Evolutionary conservation across 352 stramenopile species (phyloP).

Genomic region (Plasmopara muralis): DNA sequence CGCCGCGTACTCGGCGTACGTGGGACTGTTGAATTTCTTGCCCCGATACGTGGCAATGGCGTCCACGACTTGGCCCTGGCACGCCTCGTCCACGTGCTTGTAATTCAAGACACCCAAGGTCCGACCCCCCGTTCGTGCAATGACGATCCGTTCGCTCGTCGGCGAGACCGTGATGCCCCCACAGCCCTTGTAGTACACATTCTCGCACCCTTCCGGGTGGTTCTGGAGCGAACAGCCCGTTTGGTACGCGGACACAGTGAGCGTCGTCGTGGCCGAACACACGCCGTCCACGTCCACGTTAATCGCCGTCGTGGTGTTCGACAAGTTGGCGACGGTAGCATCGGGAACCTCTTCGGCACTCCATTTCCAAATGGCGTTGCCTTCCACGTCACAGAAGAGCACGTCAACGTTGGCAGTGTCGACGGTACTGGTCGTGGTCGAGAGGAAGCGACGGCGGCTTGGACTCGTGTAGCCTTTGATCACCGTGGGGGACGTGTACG

Average conservation of each 20-base stretch:
- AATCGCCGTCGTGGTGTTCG: slow-evolving; percentile 30
- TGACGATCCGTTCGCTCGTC: slow-evolving; percentile 53
- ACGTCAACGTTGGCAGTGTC: slow-evolving; percentile 40
- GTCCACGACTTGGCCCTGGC: slow-evolving; percentile 69
- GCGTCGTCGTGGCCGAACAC: slow-evolving; percentile 31
- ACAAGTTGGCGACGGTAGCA: slow-evolving; percentile 28
- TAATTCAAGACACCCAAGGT: slow-evolving; percentile 69
- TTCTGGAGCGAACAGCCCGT: slow-evolving; percentile 63
- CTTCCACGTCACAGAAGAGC: slow-evolving; percentile 64
- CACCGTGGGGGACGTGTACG: slow-evolving; percentile 47
- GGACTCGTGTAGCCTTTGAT: slow-evolving; percentile 34
- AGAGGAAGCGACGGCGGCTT: slow-evolving; percentile 26
- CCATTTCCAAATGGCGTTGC: slow-evolving; percentile 75
- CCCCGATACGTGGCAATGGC: slow-evolving; percentile 65
- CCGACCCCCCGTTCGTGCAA: slow-evolving; percentile 67
- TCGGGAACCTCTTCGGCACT: slow-evolving; percentile 35
- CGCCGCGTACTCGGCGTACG: slow-evolving; percentile 54
- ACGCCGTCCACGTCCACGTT: slow-evolving; percentile 29
- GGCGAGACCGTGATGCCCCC: slow-evolving; percentile 69
- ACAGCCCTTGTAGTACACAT: slow-evolving; percentile 73
- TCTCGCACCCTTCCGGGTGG: slow-evolving; percentile 50
- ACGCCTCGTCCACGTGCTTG: slow-evolving; percentile 36
- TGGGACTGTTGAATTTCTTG: slow-evolving; percentile 74
- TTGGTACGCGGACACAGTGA: slow-evolving; percentile 60
- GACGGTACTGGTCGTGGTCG: slow-evolving; percentile 21